These are phyloP conservation scores for Carallia brachiata DNA, from an alignment of 345 rosid species.

Conservation along the genomic window DNA sequence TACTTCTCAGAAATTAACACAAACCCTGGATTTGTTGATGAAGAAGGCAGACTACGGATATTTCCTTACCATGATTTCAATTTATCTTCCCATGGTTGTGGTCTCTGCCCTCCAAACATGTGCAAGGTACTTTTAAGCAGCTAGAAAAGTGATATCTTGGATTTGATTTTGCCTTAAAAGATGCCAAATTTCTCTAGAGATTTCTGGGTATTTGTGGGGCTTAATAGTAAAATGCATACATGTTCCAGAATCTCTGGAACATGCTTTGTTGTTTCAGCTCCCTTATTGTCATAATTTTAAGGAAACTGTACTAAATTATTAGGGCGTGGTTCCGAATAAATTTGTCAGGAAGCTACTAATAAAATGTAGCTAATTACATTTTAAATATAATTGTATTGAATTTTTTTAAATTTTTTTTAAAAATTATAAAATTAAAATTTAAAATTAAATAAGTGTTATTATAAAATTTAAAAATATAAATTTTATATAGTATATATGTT, in stretches of 20 bases:
- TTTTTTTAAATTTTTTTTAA: too few relatives aligned
- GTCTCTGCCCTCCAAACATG: constrained; percentile 85
- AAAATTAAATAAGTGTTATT: too few relatives aligned
- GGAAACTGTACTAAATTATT: not conserved
- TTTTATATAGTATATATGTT: too few relatives aligned
- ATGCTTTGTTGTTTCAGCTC: not conserved
- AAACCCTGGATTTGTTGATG: constrained; percentile 63
- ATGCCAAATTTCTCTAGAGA: not conserved
- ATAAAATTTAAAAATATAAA: too few relatives aligned
- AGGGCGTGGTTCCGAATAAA: too few relatives aligned
- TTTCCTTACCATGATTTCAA: constrained; percentile 62
- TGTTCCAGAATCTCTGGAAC: constrained; percentile 12
- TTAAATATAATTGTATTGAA: too few relatives aligned
- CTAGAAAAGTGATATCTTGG: not conserved
- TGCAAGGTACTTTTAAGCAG: constrained; percentile 62
- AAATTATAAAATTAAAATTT: too few relatives aligned
- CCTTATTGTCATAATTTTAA: constrained; percentile 1
- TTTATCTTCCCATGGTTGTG: constrained; percentile 61
- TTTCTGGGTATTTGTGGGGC: not conserved
- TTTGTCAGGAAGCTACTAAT: too few relatives aligned
- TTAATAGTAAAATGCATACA: not conserved
- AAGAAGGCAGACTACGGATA: constrained; percentile 54
- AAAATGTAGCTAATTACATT: too few relatives aligned
- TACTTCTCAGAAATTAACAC: constrained; percentile 76
- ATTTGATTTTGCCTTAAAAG: not conserved